Evolutionary conservation across 768 basidiomycete species (phyloP).

Genomic region (Suillus brevipes): DNA sequence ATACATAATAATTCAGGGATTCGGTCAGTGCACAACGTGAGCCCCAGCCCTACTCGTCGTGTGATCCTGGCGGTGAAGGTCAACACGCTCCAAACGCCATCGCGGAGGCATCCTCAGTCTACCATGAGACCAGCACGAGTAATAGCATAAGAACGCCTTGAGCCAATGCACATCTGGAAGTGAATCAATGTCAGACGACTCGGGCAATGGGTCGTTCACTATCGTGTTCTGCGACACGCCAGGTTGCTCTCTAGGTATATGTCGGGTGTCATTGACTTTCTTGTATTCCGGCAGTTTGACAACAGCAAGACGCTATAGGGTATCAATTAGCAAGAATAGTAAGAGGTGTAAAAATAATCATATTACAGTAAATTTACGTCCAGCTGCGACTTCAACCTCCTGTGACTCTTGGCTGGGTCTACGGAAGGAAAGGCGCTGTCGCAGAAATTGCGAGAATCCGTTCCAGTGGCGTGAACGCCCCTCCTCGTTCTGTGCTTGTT

Average conservation of each 20-base stretch:
- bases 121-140: conserved; percentile 1
- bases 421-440: background rate
- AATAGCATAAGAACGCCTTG: background rate
- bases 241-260: background rate
- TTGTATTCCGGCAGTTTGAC: background rate
- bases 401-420: background rate
- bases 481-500: background rate
- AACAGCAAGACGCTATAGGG: background rate
- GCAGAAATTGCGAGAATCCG: background rate
- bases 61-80: background rate
- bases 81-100: background rate
- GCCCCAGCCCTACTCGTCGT: background rate
- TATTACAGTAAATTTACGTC: conserved; percentile 4
- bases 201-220: background rate
- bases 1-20: background rate
- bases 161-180: background rate
- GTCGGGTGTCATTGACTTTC: background rate
- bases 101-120: background rate
- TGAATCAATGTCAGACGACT: background rate
- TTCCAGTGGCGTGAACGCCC: background rate
- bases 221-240: background rate
- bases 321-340: background rate
- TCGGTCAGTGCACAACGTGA: background rate
- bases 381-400: background rate
- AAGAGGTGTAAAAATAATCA: no score